Evolutionary conservation across 2,329 filamentous ascomycete species (phyloP), one percentile per base, ranked within the genome.

Genomic region (Thelonectria olida): DNA sequence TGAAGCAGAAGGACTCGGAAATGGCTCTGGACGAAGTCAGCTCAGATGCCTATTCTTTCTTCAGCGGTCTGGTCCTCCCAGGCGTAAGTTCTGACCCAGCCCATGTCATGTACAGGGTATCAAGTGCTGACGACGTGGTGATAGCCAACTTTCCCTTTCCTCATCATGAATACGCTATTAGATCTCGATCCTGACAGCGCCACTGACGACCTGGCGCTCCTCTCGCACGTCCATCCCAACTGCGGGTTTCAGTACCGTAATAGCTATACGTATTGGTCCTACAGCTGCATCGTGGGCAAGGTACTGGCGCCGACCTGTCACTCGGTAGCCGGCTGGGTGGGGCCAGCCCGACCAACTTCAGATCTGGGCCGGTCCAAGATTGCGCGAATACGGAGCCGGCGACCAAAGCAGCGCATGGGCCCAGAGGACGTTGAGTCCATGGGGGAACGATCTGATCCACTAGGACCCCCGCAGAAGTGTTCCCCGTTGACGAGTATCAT

Each of bases 91-190:
- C 22, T 20, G 6, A 20, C 31, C 10, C 17, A 27, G 7, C 13
- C 36, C n/a, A 39, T 39, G 36, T n/a, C n/a, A 17, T 39, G 17
- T n/a, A 17, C 17, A 13, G 17, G 12, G 8, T 4, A 12, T 22
- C 17, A 22, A 13, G n/a, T 12, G 23, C 17, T 9, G 22, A 31
- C 45, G 7, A 55, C 53, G 13, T 8, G 9, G n/a, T 3, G 31
- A 38, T 61, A 85, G 83, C 78, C 83, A 4, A 88, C 86, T 0
- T 86, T 92, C 45, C 89, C 90, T 3, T 93, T 91, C 77, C 83
- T 92, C 36, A 87, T 92, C 45, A 93, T 93, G 89, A 93, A 92
- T 73, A 86, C 90, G 4, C 81, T 93, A 42, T 88, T 93, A 65
- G 91, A 93, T 73, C 86, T 91, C 67, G 90, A 93, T 69, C 87